A percentile compares a stretch with the other conserved stretches of the same genome.
phyloP scores from a whole-genome alignment of 225 moss, liverwort and hornwort genomes.

The Neckera pumila region DNA sequence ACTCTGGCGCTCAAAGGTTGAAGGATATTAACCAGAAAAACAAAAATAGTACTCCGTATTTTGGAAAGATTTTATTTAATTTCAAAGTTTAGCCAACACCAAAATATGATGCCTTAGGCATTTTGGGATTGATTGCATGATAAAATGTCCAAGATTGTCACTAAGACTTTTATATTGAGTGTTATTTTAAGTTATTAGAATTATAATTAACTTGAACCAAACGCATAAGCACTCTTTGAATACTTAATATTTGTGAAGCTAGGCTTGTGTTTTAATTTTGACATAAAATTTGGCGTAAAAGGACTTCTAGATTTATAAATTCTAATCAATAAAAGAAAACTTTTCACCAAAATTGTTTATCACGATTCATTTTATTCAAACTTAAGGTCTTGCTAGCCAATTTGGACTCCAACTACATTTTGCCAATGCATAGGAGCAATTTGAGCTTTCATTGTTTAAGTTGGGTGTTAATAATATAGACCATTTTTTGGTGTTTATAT shows the following conservation, averaged over 20 bases:
- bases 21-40: background rate
- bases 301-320: too few species aligned
- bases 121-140: background rate
- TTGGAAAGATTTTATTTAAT: background rate
- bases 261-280: background rate
- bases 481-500: background rate
- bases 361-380: background rate
- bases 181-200: background rate
- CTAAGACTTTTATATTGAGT: background rate
- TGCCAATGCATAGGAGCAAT: background rate
- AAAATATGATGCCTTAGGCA: background rate
- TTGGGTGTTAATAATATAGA: background rate
- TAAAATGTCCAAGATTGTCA: background rate
- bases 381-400: background rate
- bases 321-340: background rate
- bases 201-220: background rate
- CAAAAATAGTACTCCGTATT: background rate
- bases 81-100: background rate
- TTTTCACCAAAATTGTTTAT: background rate
- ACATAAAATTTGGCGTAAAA: background rate
- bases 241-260: background rate
- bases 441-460: background rate
- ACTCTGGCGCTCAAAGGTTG: too few species aligned
- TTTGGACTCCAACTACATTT: slow-evolving; percentile 1
- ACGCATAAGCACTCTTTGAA: background rate